Percentiles rank a stretch among this genome's conserved stretches.
These are phyloP conservation scores for Pittosporum tobira DNA, from an alignment of 129 eudicot species.

Conservation along the genomic window DNA sequence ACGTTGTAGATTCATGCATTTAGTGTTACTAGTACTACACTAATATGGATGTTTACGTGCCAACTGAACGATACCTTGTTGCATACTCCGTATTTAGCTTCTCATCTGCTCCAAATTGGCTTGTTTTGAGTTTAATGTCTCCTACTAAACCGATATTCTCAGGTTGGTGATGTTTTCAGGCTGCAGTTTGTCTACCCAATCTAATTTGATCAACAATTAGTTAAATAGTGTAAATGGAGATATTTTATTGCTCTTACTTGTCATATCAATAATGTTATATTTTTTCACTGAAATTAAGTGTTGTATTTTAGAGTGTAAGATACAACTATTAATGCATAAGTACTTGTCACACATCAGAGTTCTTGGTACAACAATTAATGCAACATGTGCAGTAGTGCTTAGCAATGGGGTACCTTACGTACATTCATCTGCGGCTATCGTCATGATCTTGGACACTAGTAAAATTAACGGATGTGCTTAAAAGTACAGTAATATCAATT, in stretches of 20 bases:
- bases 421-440: not conserved
- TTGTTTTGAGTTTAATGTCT: constrained; percentile 6
- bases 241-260: too few relatives aligned
- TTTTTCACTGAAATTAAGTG: too few relatives aligned
- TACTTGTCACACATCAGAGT: too few relatives aligned
- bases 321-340: too few relatives aligned
- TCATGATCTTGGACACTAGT: not conserved
- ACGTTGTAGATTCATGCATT: not conserved
- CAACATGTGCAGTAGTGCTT: too few relatives aligned
- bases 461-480: not conserved
- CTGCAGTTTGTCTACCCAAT: constrained; percentile 2
- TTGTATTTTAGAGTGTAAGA: too few relatives aligned
- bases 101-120: not conserved
- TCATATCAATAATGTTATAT: too few relatives aligned
- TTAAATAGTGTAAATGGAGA: too few relatives aligned
- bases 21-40: not conserved
- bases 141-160: constrained; percentile 1
- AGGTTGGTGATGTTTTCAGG: not conserved
- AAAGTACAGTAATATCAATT: not conserved
- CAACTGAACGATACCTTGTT: constrained; percentile 22
- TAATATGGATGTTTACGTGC: constrained; percentile 14
- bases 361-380: too few relatives aligned
- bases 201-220: not conserved
- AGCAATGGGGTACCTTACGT: too few relatives aligned
- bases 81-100: not conserved